These are phyloP conservation scores for Rubus idaeus DNA, from an alignment of 306 rosid genomes.

Conservation along the genomic window DNA sequence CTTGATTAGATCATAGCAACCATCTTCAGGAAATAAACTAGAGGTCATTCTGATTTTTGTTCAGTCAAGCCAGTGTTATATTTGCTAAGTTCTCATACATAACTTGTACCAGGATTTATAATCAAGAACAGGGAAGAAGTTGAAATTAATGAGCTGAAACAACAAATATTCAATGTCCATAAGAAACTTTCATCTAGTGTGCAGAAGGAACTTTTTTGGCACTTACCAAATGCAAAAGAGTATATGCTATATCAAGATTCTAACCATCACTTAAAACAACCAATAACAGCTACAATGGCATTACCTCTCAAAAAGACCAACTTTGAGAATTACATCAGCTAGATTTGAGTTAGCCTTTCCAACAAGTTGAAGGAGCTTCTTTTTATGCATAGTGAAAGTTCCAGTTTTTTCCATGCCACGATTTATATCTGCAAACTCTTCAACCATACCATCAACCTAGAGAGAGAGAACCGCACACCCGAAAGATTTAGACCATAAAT, in stretches of 20 bases:
- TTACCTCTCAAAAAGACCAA: conserved; percentile 96
- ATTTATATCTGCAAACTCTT: conserved; percentile 89
- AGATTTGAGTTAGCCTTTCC: conserved; percentile 96
- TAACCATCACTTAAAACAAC: background rate
- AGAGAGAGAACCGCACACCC: conserved; percentile 11
- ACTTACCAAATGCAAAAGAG: background rate
- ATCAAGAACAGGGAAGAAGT: conserved; percentile 15
- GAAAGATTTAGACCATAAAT: conserved; percentile 4
- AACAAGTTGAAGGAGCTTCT: conserved; percentile 94
- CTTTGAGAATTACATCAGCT: conserved; percentile 96
- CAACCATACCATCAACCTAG: conserved; percentile 89
- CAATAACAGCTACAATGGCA: background rate
- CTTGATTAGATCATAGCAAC: background rate
- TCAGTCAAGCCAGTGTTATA: background rate
- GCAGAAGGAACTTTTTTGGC: background rate
- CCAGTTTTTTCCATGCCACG: conserved; percentile 99
- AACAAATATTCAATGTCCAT: background rate
- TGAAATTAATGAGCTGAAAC: conserved; percentile 10
- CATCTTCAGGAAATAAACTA: background rate
- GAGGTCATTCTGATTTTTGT: background rate
- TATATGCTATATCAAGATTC: background rate
- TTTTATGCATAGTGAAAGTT: conserved; percentile 94
- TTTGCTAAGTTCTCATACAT: background rate
- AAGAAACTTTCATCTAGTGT: background rate
- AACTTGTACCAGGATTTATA: conserved; percentile 1